phyloP scores from a whole-genome alignment of 768 basidiomycete genomes.

The Butyriboletus loyo region DNA sequence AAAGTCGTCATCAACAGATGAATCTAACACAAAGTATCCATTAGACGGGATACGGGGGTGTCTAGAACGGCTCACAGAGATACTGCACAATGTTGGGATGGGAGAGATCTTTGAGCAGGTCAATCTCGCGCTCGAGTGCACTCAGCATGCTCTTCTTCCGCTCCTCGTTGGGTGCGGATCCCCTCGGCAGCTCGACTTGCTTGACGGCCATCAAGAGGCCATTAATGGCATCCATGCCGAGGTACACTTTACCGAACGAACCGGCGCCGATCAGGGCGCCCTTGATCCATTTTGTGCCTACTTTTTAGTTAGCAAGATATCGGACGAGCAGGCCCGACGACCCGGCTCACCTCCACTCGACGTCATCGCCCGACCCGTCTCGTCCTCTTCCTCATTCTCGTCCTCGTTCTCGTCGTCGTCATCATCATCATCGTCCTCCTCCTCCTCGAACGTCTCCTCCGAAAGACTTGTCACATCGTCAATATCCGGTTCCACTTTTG shows the following conservation, averaged over 20 bases:
- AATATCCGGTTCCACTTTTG: slow-evolving; percentile 56
- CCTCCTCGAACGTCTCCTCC: slow-evolving; percentile 46
- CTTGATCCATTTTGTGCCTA: slow-evolving; percentile 94
- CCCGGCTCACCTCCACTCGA: slow-evolving; percentile 50
- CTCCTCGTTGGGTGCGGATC: slow-evolving; percentile 83
- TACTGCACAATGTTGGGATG: slow-evolving; percentile 99
- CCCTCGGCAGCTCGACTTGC: slow-evolving; percentile 89
- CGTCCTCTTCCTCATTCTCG: slow-evolving; percentile 46
- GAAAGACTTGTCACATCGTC: slow-evolving; percentile 48
- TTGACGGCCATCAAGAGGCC: slow-evolving; percentile 97
- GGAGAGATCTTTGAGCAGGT: slow-evolving; percentile 86
- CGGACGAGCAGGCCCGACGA: neutral
- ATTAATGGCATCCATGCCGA: slow-evolving; percentile 90
- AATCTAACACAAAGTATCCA: slow-evolving; percentile 53
- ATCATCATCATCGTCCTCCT: too few relatives aligned
- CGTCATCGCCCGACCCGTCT: slow-evolving; percentile 50
- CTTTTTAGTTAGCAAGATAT: slow-evolving; percentile 13
- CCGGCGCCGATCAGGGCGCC: slow-evolving; percentile 94
- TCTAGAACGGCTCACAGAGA: slow-evolving; percentile 62
- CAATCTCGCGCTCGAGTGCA: slow-evolving; percentile 91
- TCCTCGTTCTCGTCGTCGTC: slow-evolving; percentile 48
- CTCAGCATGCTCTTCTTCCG: slow-evolving; percentile 92
- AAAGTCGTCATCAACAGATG: slow-evolving; percentile 84
- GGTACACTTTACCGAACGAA: slow-evolving; percentile 92
- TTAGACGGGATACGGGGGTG: neutral